Conservation (phyloP, 495 filamentous ascomycete genomes). For the Daldinia loculata region DNA sequence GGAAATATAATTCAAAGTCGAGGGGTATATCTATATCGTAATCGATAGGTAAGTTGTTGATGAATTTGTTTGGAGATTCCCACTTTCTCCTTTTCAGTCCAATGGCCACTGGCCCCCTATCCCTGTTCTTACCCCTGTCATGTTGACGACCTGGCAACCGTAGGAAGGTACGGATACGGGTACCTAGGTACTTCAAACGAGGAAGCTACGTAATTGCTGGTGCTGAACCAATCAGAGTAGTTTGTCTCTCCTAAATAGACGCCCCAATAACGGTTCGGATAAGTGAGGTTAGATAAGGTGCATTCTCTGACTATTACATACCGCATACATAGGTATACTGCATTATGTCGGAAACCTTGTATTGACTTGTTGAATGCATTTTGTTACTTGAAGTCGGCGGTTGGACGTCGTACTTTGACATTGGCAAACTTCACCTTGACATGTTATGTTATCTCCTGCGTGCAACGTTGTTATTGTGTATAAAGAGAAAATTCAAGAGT, state of each 20-base stretch:
- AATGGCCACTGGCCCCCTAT: constrained; percentile 11
- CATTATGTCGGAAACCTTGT: neutral
- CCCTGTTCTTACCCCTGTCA: constrained; percentile 35
- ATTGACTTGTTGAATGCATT: neutral
- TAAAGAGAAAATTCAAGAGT: neutral
- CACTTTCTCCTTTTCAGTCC: constrained; percentile 16
- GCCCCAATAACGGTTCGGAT: neutral
- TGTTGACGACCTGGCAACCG: constrained; percentile 35
- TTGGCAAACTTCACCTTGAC: neutral
- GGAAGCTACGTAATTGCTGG: constrained; percentile 21
- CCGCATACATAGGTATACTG: neutral
- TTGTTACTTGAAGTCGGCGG: neutral
- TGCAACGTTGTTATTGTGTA: neutral
- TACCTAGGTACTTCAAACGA: constrained; percentile 4
- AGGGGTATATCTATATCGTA: constrained; percentile 1
- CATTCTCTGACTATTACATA: neutral
- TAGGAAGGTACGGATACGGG: constrained; percentile 2
- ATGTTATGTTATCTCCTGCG: neutral
- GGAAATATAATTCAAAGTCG: neutral
- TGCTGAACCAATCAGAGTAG: constrained; percentile 16
- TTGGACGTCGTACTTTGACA: neutral
- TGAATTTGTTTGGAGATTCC: constrained; percentile 29
- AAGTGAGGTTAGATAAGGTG: constrained; percentile 7
- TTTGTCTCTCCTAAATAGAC: neutral
- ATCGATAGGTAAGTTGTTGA: constrained; percentile 33